These are phyloP conservation scores for Chrysoporthe puriensis DNA, from an alignment of 2,329 filamentous ascomycete species.

Conservation along the genomic window DNA sequence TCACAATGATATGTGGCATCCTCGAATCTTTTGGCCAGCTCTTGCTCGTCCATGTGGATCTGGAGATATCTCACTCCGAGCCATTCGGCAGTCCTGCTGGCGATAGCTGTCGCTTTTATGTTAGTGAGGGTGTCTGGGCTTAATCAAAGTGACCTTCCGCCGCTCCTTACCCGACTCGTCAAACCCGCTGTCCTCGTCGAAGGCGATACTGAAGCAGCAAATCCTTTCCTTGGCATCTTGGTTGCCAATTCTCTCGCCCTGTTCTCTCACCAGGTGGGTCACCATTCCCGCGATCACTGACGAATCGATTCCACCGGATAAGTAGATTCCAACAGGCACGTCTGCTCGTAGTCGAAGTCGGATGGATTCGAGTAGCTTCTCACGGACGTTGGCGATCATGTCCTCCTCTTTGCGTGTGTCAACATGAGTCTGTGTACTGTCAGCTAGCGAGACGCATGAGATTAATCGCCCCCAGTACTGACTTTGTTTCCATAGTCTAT, in stretches of 20 bases:
- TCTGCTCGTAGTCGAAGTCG: conserved; percentile 58
- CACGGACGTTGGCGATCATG: conserved; percentile 53
- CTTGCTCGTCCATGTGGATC: conserved; percentile 35
- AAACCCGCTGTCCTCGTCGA: conserved; percentile 50
- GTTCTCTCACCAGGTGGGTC: conserved; percentile 51
- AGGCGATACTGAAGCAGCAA: conserved; percentile 55
- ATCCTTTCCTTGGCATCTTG: conserved; percentile 37
- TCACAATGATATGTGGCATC: conserved; percentile 39
- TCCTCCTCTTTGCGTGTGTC: conserved; percentile 53
- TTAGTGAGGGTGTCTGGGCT: too few relatives aligned
- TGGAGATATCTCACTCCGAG: conserved; percentile 38
- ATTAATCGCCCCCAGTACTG: conserved; percentile 8
- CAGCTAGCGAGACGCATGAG: neutral
- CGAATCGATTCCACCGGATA: conserved; percentile 62
- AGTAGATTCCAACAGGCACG: conserved; percentile 60
- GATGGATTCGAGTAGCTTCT: conserved; percentile 54
- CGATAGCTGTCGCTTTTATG: conserved; percentile 28
- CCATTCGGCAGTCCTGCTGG: conserved; percentile 39
- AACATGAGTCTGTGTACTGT: conserved; percentile 22
- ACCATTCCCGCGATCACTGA: conserved; percentile 61
- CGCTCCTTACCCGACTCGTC: conserved; percentile 46
- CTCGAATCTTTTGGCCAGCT: conserved; percentile 37
- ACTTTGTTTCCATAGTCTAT: conserved; percentile 56
- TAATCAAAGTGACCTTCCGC: too few relatives aligned
- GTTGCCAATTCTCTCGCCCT: conserved; percentile 51